Evolutionary conservation across 345 rosid genomes (phyloP), one percentile per base, ranked within the genome.

Genomic region (Leavenworthia alabamica): DNA sequence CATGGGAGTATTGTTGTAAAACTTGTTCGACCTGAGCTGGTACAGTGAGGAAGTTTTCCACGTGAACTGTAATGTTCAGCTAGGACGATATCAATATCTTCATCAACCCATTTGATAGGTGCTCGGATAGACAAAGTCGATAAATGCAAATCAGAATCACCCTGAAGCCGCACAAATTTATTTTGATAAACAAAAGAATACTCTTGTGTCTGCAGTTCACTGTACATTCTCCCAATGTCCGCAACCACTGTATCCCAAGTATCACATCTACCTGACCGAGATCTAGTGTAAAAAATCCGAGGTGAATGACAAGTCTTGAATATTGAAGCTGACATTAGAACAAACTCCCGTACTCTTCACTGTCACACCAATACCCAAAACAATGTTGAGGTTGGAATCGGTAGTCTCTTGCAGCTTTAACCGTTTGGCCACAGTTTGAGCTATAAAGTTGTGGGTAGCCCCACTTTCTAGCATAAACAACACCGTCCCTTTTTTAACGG

Each of bases 401-500:
- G 13, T n/a, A n/a, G n/a, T n/a, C n/a, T 35, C 2, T 1, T 35
- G 11, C n/a, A 39, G 4, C 1, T 39, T 13, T 0, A 39, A n/a
- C n/a, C n/a, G n/a, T n/a, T n/a, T n/a, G n/a, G n/a, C n/a, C n/a
- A n/a, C n/a, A n/a, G n/a, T n/a, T n/a, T n/a, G n/a, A n/a, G n/a
- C n/a, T n/a, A n/a, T n/a, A n/a, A 39, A 39, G 0, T 39, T 39
- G 43, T 39, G 43, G 0, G 43, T 13, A 0, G 16, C 41, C 2
- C 41, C 41, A 5, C 41, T 37, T 0, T 37, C 8, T 1, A 37
- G 0, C 41, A 37, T 37, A 0, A 37, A n/a, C 0, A 37, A 0
- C 0, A 37, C 8, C 0, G n/a, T 3, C 13, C 1, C 13, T 6
- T 37, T 37, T 0, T 8, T 3, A 0, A 13, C 2, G 6, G 7